Evolutionary conservation across 805 yeast species (phyloP), one percentile per base, ranked within the genome.

Genomic region (Sungouiozyma ichnusensis): DNA sequence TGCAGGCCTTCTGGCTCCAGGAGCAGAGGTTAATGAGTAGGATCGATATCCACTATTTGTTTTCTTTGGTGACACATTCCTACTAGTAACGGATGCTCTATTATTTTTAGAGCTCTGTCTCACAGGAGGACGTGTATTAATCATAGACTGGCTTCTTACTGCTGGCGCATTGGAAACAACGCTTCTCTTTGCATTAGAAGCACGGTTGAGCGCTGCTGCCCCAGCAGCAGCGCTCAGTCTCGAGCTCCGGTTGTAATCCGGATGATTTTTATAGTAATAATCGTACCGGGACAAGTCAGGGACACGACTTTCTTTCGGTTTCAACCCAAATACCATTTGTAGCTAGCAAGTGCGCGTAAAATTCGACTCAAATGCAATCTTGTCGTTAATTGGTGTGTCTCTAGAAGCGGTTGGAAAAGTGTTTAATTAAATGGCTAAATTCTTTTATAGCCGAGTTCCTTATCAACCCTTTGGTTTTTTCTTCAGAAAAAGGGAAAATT

Each of bases 301-400:
- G 18, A 60, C 64, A 42, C 53, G 52, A 31, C 53, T 49, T 36
- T 55, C 61, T 48, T 53, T 56, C 38, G 46, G 50, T 3, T 44
- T 17, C 16, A 53, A 35, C 14, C 59, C 58, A 35, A 54, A 53
- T 2, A 54, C 55, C 60, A 52, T 56, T 18, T 16, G 19, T 32
- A 16, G 24, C 20, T 16, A 11, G n/a, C 14, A 9, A 35, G 17
- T 7, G 6, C n/a, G n/a, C n/a, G n/a, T n/a, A n/a, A n/a, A 82
- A 37, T 90, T 82, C 15, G 95, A 86, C 60, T 90, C 97, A 42
- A 90, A 64, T 37, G 87, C 68, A 57, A 88, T 88, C 44, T 17
- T 18, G 18, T 9, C 4, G 18, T 19, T 9, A 35, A 11, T 17
- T 20, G 11, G 14, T 17, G 17, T 7, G 9, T 24, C 29, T 24